Evolutionary conservation across 306 rosid genomes (phyloP).

Genomic region (Arachis hypogaea): DNA sequence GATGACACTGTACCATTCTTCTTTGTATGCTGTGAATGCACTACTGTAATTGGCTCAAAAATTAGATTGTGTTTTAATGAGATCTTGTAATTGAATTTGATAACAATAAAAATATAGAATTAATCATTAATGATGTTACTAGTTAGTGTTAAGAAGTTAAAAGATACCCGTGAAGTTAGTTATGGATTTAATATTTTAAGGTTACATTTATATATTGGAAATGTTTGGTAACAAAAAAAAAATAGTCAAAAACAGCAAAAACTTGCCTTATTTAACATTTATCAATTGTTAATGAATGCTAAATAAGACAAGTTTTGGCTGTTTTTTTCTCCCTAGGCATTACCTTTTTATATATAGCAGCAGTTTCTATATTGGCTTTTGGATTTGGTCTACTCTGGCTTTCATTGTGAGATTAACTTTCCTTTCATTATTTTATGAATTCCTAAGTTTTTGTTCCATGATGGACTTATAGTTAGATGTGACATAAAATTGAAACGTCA

Average conservation of each 20-base stretch:
- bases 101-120: background rate
- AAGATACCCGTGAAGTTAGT: background rate
- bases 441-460: too few species aligned
- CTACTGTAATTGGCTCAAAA: constrained; percentile 14
- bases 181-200: background rate
- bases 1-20: constrained; percentile 16
- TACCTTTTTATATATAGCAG: background rate
- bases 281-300: too few species aligned
- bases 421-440: background rate
- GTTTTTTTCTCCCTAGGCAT: too few species aligned
- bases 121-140: constrained; percentile 23
- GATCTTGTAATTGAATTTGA: constrained; percentile 13
- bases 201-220: background rate
- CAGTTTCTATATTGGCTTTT: background rate
- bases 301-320: too few species aligned
- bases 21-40: background rate
- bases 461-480: background rate
- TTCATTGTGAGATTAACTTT: background rate
- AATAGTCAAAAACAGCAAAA: too few species aligned
- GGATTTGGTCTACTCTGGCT: background rate
- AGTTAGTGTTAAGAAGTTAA: constrained; percentile 12
- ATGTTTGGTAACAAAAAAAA: too few species aligned
- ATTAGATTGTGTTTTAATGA: background rate
- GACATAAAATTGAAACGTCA: too few species aligned
- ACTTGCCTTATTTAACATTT: too few species aligned